Evolutionary conservation across 345 rosid species (phyloP), one percentile per base, ranked within the genome.

Genomic region (Gossypium mustelinum): DNA sequence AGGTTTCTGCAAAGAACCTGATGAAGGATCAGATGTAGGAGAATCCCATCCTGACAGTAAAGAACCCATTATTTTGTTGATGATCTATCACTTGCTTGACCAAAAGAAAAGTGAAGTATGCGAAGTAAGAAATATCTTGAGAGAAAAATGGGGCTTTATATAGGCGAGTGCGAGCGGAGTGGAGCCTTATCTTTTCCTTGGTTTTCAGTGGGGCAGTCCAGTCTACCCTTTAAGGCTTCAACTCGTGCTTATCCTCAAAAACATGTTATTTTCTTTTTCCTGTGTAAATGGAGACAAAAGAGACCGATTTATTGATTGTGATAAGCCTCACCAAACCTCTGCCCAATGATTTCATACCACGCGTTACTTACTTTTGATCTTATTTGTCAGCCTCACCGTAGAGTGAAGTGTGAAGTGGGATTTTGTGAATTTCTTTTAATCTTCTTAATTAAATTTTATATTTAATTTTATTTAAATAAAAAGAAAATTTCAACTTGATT

Each of bases 1-100:
- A 11, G 12, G 34, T 54, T 10, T 62, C 52, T 11, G 75, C 47
- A 71, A 57, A 24, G 82, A 82, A 92, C 99, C 89, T 78, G 79
- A 67, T 12, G 78, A 81, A 11, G 89, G 80, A 86, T 88, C 89
- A 2, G 58, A 54, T 11, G 80, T 77, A 16, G 77, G 88, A 14
- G 97, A 95, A 78, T 89, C 94, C 99, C 99, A 95, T 71, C 99
- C 99, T 54, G 93, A 80, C 99, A 95, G 84, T 82, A 95, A 80
- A 83, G 98, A 95, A 76, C 99, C 99, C 99, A 95, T 94, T 77
- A 1, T 4, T 79, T 16, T 9, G 44, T 25, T 45, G 48, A 9
- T 44, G 41, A 58, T 43, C 39, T 59, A 50, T 45, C 64, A n/a
- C 70, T 51, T 50, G 76, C 76, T 73, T 48, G 27, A 61, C 56